A percentile compares a stretch with the other conserved stretches of the same genome.
phyloP scores from a whole-genome alignment of 768 basidiomycete genomes.

The Dacryopinax primogenitus region DNA sequence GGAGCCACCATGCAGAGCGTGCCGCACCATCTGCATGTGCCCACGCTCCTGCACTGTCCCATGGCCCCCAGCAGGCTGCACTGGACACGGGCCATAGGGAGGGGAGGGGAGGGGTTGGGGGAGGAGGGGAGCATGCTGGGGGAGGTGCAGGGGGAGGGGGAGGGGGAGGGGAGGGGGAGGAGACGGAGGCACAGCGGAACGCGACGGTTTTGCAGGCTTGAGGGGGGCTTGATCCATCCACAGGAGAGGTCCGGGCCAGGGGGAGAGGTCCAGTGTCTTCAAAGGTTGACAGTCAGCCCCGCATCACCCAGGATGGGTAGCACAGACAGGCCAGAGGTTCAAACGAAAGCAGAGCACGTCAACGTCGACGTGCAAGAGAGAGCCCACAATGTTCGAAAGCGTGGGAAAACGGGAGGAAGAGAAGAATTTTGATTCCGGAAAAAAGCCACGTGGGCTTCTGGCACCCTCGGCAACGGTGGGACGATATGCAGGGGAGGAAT shows the following conservation, averaged over 20 bases:
- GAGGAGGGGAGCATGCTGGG: too few relatives aligned
- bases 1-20: too few relatives aligned
- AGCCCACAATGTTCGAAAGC: neutral
- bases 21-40: too few relatives aligned
- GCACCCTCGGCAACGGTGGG: too few relatives aligned
- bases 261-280: neutral
- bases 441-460: neutral
- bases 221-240: too few relatives aligned
- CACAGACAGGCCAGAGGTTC: neutral
- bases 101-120: too few relatives aligned
- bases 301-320: neutral
- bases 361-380: neutral
- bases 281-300: neutral
- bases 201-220: neutral
- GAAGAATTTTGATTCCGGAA: neutral
- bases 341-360: neutral
- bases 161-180: neutral
- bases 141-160: too few relatives aligned
- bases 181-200: neutral
- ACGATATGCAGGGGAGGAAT: too few relatives aligned
- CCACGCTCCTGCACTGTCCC: too few relatives aligned
- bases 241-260: neutral
- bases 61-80: too few relatives aligned
- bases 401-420: neutral
- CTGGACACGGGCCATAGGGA: too few relatives aligned